Conservation (phyloP, 345 rosid genomes). For the Populus euphratica region DNA sequence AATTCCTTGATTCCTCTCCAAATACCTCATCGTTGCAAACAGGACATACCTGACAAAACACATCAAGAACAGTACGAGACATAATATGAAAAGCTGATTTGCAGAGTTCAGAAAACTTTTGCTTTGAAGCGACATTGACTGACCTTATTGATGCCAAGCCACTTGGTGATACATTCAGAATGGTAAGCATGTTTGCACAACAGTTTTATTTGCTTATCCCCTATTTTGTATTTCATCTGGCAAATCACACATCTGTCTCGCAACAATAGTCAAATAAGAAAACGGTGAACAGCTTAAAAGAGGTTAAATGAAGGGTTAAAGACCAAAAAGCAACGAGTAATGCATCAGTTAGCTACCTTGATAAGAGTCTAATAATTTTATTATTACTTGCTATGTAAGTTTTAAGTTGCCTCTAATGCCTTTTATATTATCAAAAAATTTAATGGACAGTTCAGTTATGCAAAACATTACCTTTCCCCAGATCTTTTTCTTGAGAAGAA, state of each 20-base stretch:
- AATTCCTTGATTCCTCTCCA: slow-evolving; percentile 38
- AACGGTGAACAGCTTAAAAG: neutral
- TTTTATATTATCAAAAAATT: neutral
- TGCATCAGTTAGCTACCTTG: neutral
- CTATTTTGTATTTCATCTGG: slow-evolving; percentile 60
- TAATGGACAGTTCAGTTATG: neutral
- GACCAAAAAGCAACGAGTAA: neutral
- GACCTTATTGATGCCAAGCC: slow-evolving; percentile 73
- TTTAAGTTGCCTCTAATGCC: neutral
- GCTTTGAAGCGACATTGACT: slow-evolving; percentile 8
- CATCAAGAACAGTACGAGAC: neutral
- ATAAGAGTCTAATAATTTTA: neutral
- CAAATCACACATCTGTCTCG: slow-evolving; percentile 60
- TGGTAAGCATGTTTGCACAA: slow-evolving; percentile 70
- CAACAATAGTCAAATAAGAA: neutral
- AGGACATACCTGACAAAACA: slow-evolving; percentile 48
- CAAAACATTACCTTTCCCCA: slow-evolving; percentile 46
- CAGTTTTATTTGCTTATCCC: slow-evolving; percentile 52
- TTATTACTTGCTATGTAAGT: neutral
- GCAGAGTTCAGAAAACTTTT: neutral
- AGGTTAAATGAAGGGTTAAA: neutral
- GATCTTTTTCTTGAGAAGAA: slow-evolving; percentile 51
- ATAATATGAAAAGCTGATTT: neutral
- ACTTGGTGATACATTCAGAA: slow-evolving; percentile 54
- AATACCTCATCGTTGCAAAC: slow-evolving; percentile 61